Conservation (phyloP, 2,329 filamentous ascomycete species). For the Trichoderma endophyticum region DNA sequence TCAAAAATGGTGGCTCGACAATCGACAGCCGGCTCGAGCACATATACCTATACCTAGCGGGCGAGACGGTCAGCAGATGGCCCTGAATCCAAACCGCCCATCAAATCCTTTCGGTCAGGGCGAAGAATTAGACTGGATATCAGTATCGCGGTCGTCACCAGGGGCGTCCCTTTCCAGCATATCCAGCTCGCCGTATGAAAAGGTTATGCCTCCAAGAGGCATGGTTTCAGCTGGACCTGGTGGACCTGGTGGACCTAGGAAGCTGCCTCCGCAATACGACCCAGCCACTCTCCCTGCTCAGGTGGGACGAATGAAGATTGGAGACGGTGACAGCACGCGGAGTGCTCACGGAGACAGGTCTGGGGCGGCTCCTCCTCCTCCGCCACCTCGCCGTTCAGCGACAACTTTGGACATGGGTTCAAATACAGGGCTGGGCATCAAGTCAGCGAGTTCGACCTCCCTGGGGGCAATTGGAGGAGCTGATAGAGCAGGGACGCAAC, state of each 20-base stretch:
- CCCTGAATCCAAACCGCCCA: slow-evolving; percentile 69
- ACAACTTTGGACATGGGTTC: slow-evolving; percentile 22
- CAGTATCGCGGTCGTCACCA: slow-evolving; percentile 53
- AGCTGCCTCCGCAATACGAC: slow-evolving; percentile 52
- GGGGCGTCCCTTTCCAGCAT: slow-evolving; percentile 55
- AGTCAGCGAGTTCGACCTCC: slow-evolving; percentile 21
- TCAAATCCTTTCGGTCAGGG: slow-evolving; percentile 78
- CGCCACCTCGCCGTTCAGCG: slow-evolving; percentile 44
- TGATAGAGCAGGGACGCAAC: slow-evolving; percentile 28
- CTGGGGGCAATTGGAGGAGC: slow-evolving; percentile 5
- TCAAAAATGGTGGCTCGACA: slow-evolving; percentile 69
- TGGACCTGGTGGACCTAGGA: slow-evolving; percentile 45
- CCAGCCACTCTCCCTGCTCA: slow-evolving; percentile 45
- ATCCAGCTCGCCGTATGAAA: slow-evolving; percentile 58
- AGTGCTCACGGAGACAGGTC: slow-evolving; percentile 9
- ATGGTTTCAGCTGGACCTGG: slow-evolving; percentile 44
- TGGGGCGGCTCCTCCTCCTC: slow-evolving; percentile 41
- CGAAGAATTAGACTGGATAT: slow-evolving; percentile 82
- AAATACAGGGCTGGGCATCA: slow-evolving; percentile 13
- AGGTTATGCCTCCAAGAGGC: slow-evolving; percentile 50
- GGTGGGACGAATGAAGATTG: slow-evolving; percentile 42
- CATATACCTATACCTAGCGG: slow-evolving; percentile 61
- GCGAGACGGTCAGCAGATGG: slow-evolving; percentile 49
- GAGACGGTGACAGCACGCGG: slow-evolving; percentile 37
- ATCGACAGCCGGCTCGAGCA: slow-evolving; percentile 72